A percentile compares a stretch with the other conserved stretches of the same genome.
phyloP scores from a whole-genome alignment of 2,329 filamentous ascomycete species.

The Penicillium sp. region DNA sequence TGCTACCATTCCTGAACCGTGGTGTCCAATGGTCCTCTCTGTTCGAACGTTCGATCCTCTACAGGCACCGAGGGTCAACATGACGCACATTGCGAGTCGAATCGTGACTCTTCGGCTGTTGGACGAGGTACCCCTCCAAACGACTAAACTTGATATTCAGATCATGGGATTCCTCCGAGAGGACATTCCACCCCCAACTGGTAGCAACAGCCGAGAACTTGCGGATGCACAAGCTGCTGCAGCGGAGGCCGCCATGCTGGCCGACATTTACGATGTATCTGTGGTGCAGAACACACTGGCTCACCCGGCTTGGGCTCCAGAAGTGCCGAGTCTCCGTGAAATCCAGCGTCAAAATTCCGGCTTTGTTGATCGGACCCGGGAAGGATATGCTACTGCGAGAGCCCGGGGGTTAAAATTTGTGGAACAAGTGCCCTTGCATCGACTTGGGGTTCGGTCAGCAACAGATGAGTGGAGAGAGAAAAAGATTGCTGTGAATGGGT shows the following conservation, averaged over 20 bases:
- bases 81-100: slow-evolving; percentile 52
- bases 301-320: slow-evolving; percentile 39
- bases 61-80: slow-evolving; percentile 43
- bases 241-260: slow-evolving; percentile 35
- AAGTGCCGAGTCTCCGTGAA: slow-evolving; percentile 14
- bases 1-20: slow-evolving; percentile 37
- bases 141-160: slow-evolving; percentile 49
- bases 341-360: slow-evolving; percentile 28
- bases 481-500: slow-evolving; percentile 33
- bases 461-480: slow-evolving; percentile 46
- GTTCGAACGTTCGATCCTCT: slow-evolving; percentile 45
- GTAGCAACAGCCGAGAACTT: slow-evolving; percentile 20
- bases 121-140: slow-evolving; percentile 21
- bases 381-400: slow-evolving; percentile 49
- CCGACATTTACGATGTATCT: slow-evolving; percentile 39
- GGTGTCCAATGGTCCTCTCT: slow-evolving; percentile 58
- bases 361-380: slow-evolving; percentile 43
- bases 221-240: slow-evolving; percentile 35
- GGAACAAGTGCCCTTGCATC: slow-evolving; percentile 57
- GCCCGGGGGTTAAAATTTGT: slow-evolving; percentile 52
- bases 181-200: slow-evolving; percentile 19
- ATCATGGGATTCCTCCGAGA: slow-evolving; percentile 59
- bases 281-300: slow-evolving; percentile 36
- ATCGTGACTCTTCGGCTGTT: slow-evolving; percentile 37
- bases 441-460: slow-evolving; percentile 53